Conservation (phyloP, 192 early-diverging fungal species). For the Coemansia furcata region DNA sequence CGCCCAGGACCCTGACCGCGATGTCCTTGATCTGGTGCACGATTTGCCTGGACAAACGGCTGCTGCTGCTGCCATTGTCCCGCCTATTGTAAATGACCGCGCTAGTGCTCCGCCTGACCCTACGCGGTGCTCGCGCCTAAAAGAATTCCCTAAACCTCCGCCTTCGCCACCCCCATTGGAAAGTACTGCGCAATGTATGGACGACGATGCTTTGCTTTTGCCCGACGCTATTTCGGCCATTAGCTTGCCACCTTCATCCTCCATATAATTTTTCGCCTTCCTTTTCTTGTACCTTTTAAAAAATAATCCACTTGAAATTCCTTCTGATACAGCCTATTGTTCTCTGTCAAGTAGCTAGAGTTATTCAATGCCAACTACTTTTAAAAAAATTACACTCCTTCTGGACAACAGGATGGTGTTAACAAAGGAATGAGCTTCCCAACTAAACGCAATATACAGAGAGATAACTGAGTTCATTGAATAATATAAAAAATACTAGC, state of each 20-base stretch:
- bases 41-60: slow-evolving; percentile 23
- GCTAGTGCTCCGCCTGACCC: not conserved
- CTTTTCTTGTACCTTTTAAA: not conserved
- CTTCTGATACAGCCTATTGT: too few relatives aligned
- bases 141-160: not conserved
- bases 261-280: not conserved
- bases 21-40: slow-evolving; percentile 42
- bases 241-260: not conserved
- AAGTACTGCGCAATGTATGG: not conserved
- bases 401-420: too few relatives aligned
- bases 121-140: not conserved
- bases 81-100: not conserved
- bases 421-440: too few relatives aligned
- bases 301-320: too few relatives aligned
- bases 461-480: too few relatives aligned
- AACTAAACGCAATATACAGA: too few relatives aligned
- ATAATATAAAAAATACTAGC: too few relatives aligned
- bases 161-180: not conserved
- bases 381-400: too few relatives aligned
- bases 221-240: not conserved
- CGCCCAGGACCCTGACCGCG: slow-evolving; percentile 39
- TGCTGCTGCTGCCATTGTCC: not conserved
- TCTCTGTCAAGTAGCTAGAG: too few relatives aligned
- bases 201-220: not conserved
- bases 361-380: too few relatives aligned